Evolutionary conservation across 768 basidiomycete genomes (phyloP), one percentile per base, ranked within the genome.

Genomic region (Ramaria sp.): DNA sequence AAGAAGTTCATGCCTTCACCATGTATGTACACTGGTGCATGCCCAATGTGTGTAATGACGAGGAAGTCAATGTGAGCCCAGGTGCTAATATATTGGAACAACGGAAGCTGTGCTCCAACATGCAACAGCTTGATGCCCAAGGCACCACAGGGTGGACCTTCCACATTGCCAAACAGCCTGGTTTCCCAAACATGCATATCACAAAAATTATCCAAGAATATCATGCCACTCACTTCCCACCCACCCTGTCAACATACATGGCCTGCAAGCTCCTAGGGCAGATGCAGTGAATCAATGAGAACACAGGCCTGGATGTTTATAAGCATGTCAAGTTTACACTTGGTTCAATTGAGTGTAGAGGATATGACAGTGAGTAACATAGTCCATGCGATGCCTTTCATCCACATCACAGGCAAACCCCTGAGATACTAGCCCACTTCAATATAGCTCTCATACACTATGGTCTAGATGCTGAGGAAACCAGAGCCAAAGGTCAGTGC

Each of bases 361-460:
- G 24, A 10, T 24, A 31, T 24, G 7, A n/a, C 13, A 9, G 11
- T 15, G 7, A 24, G 11, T 7, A 24, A 51, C 20, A 22, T 17
- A 9, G 24, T 51, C 9, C 24, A 20, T 24, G 50, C 50, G 11
- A 31, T 9, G 7, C 20, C 9, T 9, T 31, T n/a, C 24, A 15
- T 27, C 50, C 50, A 24, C 34, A 9, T 33, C 10, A 30, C 9
- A 24, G 27, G 4, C 51, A 37, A 30, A 31, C 13, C 17, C 13
- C 2, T 11, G 37, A n/a, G 37, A 54, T 12, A 22, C 38, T 39
- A 17, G 7, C 34, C 30, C 43, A 15, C 20, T 62, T 62, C 41
- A 55, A 62, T 37, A 62, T 53, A 0, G 61, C 54, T 24, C 34
- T 62, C 13, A 38, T 62, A 9, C 41, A 50, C n/a, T 52, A 51